phyloP scores from a whole-genome alignment of 805 yeast genomes.

The Torulaspora indica region DNA sequence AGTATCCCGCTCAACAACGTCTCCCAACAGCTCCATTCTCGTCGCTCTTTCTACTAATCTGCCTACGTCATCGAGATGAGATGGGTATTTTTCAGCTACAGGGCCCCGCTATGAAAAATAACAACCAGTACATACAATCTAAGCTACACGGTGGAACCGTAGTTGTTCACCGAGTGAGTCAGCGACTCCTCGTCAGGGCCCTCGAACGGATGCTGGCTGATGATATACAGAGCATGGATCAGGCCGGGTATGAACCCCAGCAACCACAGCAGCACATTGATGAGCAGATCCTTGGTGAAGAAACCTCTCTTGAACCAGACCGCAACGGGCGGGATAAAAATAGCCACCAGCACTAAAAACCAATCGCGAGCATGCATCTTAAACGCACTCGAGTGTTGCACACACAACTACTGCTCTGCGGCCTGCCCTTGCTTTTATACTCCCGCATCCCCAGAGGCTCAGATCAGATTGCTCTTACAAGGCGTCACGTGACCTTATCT shows the following conservation, averaged over 20 bases:
- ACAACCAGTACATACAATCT: neutral
- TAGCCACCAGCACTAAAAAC: slow-evolving; percentile 57
- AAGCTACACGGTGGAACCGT: slow-evolving; percentile 15
- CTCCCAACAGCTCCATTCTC: slow-evolving; percentile 66
- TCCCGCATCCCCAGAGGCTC: too few species aligned
- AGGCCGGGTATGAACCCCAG: slow-evolving; percentile 69
- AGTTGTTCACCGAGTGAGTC: slow-evolving; percentile 10
- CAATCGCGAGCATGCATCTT: slow-evolving; percentile 20
- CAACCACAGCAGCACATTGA: slow-evolving; percentile 55
- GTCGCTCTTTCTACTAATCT: neutral
- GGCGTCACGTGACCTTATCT: neutral
- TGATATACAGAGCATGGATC: slow-evolving; percentile 63
- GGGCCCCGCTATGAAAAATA: neutral
- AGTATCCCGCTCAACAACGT: slow-evolving; percentile 61
- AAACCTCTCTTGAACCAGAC: slow-evolving; percentile 65
- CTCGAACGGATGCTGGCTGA: slow-evolving; percentile 49
- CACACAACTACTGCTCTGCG: too few species aligned
- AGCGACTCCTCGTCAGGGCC: slow-evolving; percentile 18
- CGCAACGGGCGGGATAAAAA: slow-evolving; percentile 68
- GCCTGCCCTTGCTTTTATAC: neutral
- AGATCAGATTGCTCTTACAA: neutral
- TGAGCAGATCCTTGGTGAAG: slow-evolving; percentile 37
- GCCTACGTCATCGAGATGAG: neutral
- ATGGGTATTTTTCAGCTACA: neutral
- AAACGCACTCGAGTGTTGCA: neutral